Base-by-base conservation (phyloP, 169 alveolate species). In the Theileria equi region DNA sequence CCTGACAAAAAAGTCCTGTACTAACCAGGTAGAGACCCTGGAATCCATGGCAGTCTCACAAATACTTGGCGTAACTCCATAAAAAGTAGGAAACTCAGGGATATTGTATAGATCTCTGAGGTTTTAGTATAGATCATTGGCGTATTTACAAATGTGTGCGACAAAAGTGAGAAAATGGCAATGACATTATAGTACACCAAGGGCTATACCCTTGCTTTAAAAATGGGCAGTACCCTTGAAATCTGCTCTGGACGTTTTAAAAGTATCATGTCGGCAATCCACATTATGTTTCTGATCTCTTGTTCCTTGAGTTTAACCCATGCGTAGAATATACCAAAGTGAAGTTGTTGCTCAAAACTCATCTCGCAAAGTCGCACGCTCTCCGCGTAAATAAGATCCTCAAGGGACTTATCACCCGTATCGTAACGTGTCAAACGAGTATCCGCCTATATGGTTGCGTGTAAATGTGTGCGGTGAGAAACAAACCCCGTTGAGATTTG, bases 251-350 rank as follows among this genome's bases (percentile, higher is more conserved):
- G 88, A 55, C 94, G 54, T 54, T 83, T 88, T 78, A 91, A 82
- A 35, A 89, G 80, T 26, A 94, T 89, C 98, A 97, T 95, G 71
- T 97, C 99, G 32, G 98, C 97, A 41, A 97, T 92, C 98, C 99
- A 95, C 36, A 95, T 91, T 44, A 96, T 89, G 79, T 96, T 97
- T 73, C 98, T 88, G 69, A 97, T 95, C 89, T 97, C 99, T 82
- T 95, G 98, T 79, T 96, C 99, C 82, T 94, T 95, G 58, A 97
- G 93, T 81, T 95, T 97, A 44, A 96, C 94, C 96, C 98, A 97
- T 11, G 98, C 97, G 88, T 95, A 96, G 90, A 96, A 96, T 41
- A 94, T 95, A 21, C 98, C 98, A 81, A 82, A 80, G 77, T 96
- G 98, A 76, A 95, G 92, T 73, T 95, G 98, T 70, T 94, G 95